Evolutionary conservation across 192 early-diverging fungal genomes (phyloP), one percentile per base, ranked within the genome.

Genomic region (Podila epigama): DNA sequence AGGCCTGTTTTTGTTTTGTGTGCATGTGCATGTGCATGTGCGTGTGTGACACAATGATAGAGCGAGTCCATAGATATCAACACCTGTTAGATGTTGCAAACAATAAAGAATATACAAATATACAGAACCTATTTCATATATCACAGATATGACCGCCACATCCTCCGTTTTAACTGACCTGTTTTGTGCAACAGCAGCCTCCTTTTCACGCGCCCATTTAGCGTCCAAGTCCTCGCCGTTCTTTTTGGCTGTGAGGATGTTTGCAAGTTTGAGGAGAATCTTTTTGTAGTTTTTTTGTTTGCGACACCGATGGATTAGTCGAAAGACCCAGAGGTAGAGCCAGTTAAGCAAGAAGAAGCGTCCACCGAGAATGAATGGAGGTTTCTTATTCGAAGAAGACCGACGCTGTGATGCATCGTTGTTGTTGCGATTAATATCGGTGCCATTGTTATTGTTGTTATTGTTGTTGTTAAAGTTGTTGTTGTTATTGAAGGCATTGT

Each of bases 311-410:
- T 60, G 61, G 28, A 72, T 54, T 9, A 72, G 55, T 3, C 29
- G 63, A 34, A 72, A 72, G 40, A 36, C 42, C 70, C 62, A 72
- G 7, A 72, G 58, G 35, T 72, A 52, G 29, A 72, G 48, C 70
- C 70, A 72, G 22, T 59, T 66, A 18, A 72, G 48, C 5, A 72
- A 25, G 25, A 72, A 72, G 33, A 72, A 65, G 6, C 63, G 56
- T 15, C 16, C 70, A n/a, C 70, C 70, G 28, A 72, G 58, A 7
- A 72, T 27, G 37, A 72, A 72, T 1, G 44, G 44, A 3, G 62
- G 62, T 3, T 33, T 31, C 33, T 56, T 28, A 1, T 57, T 28
- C 13, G 18, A 33, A 9, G 9, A 25, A 27, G 33, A 28, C 29
- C 51, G 29, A 12, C 22, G 54, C 28, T 20, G 28, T 35, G 40